Percentiles rank a stretch among this genome's conserved stretches.
These are phyloP conservation scores for Kalmusia sp. DNA, from an alignment of 2,329 filamentous ascomycete species.

Conservation along the genomic window DNA sequence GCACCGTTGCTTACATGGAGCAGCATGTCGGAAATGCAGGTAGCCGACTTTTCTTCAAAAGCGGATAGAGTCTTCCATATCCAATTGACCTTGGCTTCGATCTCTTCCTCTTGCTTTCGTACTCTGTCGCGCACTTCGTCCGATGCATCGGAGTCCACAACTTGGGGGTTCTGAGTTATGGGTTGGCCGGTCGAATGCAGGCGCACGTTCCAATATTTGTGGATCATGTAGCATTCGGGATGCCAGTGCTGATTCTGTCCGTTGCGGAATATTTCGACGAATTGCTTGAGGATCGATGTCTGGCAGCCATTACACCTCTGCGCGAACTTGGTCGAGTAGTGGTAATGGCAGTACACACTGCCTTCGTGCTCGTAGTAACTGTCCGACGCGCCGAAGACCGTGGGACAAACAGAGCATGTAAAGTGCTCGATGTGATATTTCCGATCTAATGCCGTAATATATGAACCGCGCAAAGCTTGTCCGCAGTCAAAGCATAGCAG, in stretches of 20 bases:
- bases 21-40: constrained; percentile 98
- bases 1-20: constrained; percentile 97
- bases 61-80: constrained; percentile 98
- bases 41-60: constrained; percentile 96
- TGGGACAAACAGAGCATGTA: constrained; percentile 95
- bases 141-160: constrained; percentile 62
- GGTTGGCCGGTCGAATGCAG: constrained; percentile 60
- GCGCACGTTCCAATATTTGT: constrained; percentile 99
- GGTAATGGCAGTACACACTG: constrained; percentile 96
- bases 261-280: constrained; percentile 98
- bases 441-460: constrained; percentile 95
- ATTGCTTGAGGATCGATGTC: constrained; percentile 96
- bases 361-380: constrained; percentile 99
- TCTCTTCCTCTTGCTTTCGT: constrained; percentile 85
- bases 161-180: constrained; percentile 41
- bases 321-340: constrained; percentile 97
- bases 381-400: constrained; percentile 97
- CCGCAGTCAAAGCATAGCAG: constrained; percentile 92
- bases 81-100: constrained; percentile 96
- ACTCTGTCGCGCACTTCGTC: constrained; percentile 77
- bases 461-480: constrained; percentile 90
- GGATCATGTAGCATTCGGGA: constrained; percentile 99
- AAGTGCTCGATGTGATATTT: constrained; percentile 99
- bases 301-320: constrained; percentile 97
- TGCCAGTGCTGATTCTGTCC: constrained; percentile 99